Evolutionary conservation across 176 grass and related monocot genomes (phyloP), one percentile per base, ranked within the genome.

Genomic region (Elaeis guineensis): DNA sequence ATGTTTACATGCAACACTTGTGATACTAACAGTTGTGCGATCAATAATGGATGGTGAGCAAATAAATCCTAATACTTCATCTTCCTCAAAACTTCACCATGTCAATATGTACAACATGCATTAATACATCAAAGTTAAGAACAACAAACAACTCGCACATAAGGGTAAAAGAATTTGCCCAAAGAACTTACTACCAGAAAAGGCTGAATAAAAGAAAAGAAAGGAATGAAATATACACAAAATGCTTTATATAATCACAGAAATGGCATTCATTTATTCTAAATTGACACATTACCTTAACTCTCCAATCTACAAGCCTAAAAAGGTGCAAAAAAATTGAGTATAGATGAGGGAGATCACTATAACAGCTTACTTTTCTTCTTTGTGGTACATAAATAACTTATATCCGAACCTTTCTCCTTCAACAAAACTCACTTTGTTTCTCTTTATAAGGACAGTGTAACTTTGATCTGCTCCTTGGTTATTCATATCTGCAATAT

Each of bases 181-280:
- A 39, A 12, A 39, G 6, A 39, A 39, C 35, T 39, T 1, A 39
- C 5, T 9, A 39, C 1, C 35, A 12, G 32, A 39, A 8, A 39
- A 12, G 28, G 28, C 28, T 2, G 2, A 39, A 39, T 12, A 12
- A 39, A 39, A 39, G 35, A 39, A 30, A 30, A 70, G 61, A 52
- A 62, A 51, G 1, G 16, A 62, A 48, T 63, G 6, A 54, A 61
- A 73, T 28, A 66, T 16, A 49, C 15, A 29, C 22, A 26, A 72
- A 12, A 21, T 52, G 4, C 16, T 68, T 57, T 67, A 59, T 67
- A 59, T 15, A 49, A 24, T 59, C 22, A 39, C 44, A 72, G 57
- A 39, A 71, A 72, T 79, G 75, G 70, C 66, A 78, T 66, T 61
- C 19, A 23, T 65, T 77, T 75, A 75, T 51, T 86, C 51, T 22